Percentiles rank a stretch among this genome's conserved stretches.
Evolutionary conservation across 441 rosid genomes (phyloP).

Genomic region (Populus tomentosa): DNA sequence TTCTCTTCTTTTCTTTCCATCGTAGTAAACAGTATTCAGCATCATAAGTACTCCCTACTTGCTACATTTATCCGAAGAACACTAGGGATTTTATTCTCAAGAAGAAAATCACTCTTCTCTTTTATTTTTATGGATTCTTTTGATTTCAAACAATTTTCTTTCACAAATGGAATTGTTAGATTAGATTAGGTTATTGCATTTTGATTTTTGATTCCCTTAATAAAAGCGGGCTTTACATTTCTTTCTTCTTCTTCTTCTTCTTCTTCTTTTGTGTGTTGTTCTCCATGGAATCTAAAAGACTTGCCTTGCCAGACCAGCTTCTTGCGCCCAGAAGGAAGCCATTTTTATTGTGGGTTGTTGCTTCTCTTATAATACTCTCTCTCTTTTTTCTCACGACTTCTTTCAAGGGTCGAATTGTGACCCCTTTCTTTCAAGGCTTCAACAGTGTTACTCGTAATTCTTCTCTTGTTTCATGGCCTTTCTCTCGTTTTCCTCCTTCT

Average conservation of each 20-base stretch:
- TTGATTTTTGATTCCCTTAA: no score
- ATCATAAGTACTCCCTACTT: no score
- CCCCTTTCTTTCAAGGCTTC: slow-evolving; percentile 46
- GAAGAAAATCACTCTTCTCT: background rate
- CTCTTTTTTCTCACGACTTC: slow-evolving; percentile 41
- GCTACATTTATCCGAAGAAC: background rate
- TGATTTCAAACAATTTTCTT: background rate
- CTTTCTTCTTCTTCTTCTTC: background rate
- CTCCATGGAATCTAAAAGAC: slow-evolving; percentile 43
- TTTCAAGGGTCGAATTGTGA: slow-evolving; percentile 32
- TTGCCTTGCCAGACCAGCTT: slow-evolving; percentile 41
- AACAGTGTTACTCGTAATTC: slow-evolving; percentile 23
- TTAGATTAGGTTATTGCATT: background rate
- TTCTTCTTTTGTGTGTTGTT: background rate
- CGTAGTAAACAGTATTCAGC: no score
- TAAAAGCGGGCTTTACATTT: background rate
- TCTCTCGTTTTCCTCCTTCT: slow-evolving; percentile 14
- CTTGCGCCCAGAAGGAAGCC: slow-evolving; percentile 36
- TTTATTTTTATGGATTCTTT: background rate
- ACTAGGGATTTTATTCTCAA: background rate
- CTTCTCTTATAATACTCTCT: slow-evolving; percentile 39
- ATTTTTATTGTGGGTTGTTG: slow-evolving; percentile 43
- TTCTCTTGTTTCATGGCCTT: slow-evolving; percentile 35
- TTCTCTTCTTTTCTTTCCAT: background rate
- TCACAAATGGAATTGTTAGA: background rate